Percentiles rank a stretch among this genome's conserved stretches.
Evolutionary conservation across 139 green algal species (phyloP).

Genomic region (Chara braunii): DNA sequence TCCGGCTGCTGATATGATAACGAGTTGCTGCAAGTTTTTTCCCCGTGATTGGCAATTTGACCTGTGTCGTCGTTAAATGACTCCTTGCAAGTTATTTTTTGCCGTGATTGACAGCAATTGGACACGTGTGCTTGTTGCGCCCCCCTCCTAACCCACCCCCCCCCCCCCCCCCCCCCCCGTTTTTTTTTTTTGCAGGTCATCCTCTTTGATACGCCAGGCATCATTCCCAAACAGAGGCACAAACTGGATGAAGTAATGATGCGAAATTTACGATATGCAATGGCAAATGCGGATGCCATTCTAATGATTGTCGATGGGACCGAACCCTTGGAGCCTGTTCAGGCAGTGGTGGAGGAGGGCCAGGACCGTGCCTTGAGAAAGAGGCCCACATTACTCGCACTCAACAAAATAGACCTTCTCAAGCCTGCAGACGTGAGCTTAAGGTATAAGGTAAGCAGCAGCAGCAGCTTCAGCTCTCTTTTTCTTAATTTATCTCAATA

Average conservation of each 20-base stretch:
- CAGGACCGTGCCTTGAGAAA: background rate
- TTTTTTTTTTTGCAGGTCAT: conserved; percentile 59
- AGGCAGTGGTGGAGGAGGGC: conserved; percentile 12
- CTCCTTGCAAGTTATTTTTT: too few species aligned
- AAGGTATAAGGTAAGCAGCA: background rate
- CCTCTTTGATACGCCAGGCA: conserved; percentile 87
- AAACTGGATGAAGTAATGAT: conserved; percentile 91
- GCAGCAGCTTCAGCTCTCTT: too few species aligned
- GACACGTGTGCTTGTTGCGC: too few species aligned
- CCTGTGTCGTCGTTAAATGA: too few species aligned
- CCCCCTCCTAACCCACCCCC: too few species aligned
- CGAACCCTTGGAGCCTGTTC: background rate
- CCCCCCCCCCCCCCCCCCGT: background rate
- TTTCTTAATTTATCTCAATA: too few species aligned
- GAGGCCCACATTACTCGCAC: conserved; percentile 19
- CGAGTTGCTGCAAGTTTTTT: too few species aligned
- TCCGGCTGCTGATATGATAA: too few species aligned
- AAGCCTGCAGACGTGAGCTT: background rate
- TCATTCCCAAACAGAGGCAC: conserved; percentile 65
- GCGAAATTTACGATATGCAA: conserved; percentile 60
- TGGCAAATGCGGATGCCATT: conserved; percentile 71
- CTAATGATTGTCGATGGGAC: conserved; percentile 59
- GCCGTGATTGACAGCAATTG: too few species aligned
- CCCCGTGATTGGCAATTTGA: too few species aligned
- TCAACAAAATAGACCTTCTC: conserved; percentile 38